Base-by-base conservation (phyloP, 805 yeast species). In the Schizosaccharomyces cryophilus region DNA sequence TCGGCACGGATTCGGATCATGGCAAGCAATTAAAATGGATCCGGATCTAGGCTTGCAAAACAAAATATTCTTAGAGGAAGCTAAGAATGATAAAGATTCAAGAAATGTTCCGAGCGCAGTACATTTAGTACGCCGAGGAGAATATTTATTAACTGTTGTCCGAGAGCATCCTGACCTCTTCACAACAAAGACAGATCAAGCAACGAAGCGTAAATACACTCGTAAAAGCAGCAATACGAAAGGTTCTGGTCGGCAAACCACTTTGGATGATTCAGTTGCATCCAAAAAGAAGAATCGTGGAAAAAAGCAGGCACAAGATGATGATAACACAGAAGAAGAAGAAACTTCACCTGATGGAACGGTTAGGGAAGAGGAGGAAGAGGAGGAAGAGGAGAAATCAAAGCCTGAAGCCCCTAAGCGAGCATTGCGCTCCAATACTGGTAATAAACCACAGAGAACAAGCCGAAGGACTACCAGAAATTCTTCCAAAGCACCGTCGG, bases 1-100 rank as follows among this genome's bases (percentile, higher is more conserved):
- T 67, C 88, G 87, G 72, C 88, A 89, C 71, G 99, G 99, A 0
- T 89, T 87, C 70, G 97, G 97, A 19, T 83, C 95, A 0, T 93
- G 98, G 98, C 70, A 78, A 2, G 89, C 85, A 68, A 89, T 93
- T 56, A 77, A 98, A 68, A 98, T 93, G 72, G 98, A 93, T 72
- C 97, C 98, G 1, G 78, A 87, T 61, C 76, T 93, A 62, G 89
- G 89, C 11, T 75, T 93, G 63, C 85, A 87, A 64, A 86, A 87
- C 66, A 93, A 87, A 74, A 73, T 93, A 65, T 93, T 81, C 67
- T 75, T 93, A 66, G 79, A 76, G 62, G 82, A 79, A 62, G 56
- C 35, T 24, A 51, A 51, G 17, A 24, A 21, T 51, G 56, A 51
- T 4, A 24, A 21, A 21, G 35, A 51, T 9, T 21, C 17, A 4